These are phyloP conservation scores for Teunomyces funiuensis DNA, from an alignment of 805 yeast species.

Conservation along the genomic window DNA sequence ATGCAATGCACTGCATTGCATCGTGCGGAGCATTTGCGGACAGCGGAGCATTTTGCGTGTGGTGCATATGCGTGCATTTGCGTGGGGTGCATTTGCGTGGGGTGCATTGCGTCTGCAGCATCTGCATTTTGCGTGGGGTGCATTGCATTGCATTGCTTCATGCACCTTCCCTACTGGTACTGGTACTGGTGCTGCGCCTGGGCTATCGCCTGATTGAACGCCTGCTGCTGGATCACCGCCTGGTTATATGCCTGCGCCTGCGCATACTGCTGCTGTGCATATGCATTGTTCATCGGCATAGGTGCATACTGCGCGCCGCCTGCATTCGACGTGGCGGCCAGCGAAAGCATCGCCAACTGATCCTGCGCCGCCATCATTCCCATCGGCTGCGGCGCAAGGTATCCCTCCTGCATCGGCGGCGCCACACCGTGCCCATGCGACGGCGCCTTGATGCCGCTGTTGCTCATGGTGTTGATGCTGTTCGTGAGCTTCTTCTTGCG, in stretches of 20 bases:
- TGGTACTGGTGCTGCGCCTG: slow-evolving; percentile 18
- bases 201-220: slow-evolving; percentile 20
- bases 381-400: slow-evolving; percentile 8
- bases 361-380: slow-evolving; percentile 10
- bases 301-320: slow-evolving; percentile 7
- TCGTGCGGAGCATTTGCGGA: no score
- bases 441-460: slow-evolving; percentile 5
- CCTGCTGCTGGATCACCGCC: slow-evolving; percentile 21
- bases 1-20: no score
- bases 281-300: slow-evolving; percentile 8
- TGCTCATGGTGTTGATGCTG: slow-evolving; percentile 11
- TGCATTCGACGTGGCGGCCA: slow-evolving; percentile 1
- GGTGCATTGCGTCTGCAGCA: slow-evolving; percentile 3
- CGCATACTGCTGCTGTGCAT: slow-evolving; percentile 8
- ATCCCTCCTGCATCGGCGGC: neutral
- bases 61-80: no score
- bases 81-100: no score
- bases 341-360: slow-evolving; percentile 7
- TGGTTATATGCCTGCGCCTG: slow-evolving; percentile 16
- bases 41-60: no score
- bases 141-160: slow-evolving; percentile 2
- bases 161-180: slow-evolving; percentile 14
- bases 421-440: no score
- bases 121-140: no score
- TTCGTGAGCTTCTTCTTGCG: slow-evolving; percentile 45